A percentile compares a stretch with the other conserved stretches of the same genome.
Conservation (phyloP, 164 flowering plant genomes). For the Chimonanthus salicifolius region DNA sequence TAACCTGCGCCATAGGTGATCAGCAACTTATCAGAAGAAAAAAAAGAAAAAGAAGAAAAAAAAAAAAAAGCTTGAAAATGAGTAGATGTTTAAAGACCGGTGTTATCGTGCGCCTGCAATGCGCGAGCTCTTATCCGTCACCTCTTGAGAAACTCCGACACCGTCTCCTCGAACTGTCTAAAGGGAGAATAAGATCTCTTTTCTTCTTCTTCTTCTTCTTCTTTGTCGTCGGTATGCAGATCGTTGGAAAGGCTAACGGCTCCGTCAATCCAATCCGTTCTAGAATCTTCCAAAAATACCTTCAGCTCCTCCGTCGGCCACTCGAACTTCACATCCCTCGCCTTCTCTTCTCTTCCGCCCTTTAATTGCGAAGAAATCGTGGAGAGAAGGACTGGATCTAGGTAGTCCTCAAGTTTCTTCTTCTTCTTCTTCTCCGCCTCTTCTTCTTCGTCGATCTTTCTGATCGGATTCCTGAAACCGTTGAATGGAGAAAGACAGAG, state of each 20-base stretch:
- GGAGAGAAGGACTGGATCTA: conserved; percentile 31
- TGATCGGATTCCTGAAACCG: neutral
- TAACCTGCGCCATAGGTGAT: too few relatives aligned
- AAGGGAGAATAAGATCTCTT: conserved; percentile 9
- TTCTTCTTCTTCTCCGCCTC: neutral
- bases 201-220: conserved; percentile 4
- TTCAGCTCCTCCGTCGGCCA: conserved; percentile 23
- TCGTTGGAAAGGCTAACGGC: conserved; percentile 15
- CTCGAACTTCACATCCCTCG: conserved; percentile 12
- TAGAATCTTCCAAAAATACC: conserved; percentile 1
- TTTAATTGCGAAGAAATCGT: conserved; percentile 16
- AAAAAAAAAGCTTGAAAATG: too few relatives aligned
- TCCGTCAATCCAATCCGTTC: conserved; percentile 2
- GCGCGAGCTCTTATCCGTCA: conserved; percentile 3
- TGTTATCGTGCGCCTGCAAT: neutral
- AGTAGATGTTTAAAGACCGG: neutral
- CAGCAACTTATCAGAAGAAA: too few relatives aligned
- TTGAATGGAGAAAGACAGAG: neutral
- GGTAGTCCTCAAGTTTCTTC: conserved; percentile 28
- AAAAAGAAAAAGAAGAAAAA: too few relatives aligned
- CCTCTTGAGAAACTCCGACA: conserved; percentile 7
- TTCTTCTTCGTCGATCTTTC: neutral
- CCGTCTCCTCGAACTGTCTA: conserved; percentile 18
- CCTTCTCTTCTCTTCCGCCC: neutral
- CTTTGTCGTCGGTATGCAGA: conserved; percentile 5